Evolutionary conservation across 2,329 filamentous ascomycete genomes (phyloP), one percentile per base, ranked within the genome.

Genomic region (Fusarium setosum): DNA sequence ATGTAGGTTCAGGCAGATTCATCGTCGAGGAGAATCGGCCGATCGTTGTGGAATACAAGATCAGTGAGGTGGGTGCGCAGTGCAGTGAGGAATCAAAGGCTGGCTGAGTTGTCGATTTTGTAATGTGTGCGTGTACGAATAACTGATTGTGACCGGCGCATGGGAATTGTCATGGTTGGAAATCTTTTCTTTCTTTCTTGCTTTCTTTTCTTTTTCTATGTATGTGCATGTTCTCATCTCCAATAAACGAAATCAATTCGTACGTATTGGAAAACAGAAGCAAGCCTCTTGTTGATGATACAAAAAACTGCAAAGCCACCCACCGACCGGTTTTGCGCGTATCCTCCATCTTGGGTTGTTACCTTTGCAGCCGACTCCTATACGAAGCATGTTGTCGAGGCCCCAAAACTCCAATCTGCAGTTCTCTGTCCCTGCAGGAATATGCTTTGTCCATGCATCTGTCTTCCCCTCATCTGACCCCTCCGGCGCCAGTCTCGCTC

Each of bases 1-100:
- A 75, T 61, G 79, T 81, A 38, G 79, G 73, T 2, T 79, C 77
- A 15, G 80, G 80, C 20, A 73, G 79, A 18, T 82, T 82, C 63
- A 71, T 80, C 29, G 65, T 81, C 29, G 74, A 76, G 38, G 59
- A 72, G 38, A 73, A 75, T 11, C 69, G 75, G 45, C 68, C 74
- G 23, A 63, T 75, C 17, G 65, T 77, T 24, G 79, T 82, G 18
- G 79, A 81, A 68, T 81, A 81, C 66, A 80, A 80, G 63, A 79
- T 81, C 62, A 81, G 78, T 54, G 74, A 81, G 57, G 77, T 81
- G 15, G 72, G 66, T 12, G 71, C 73, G 7, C 61, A 61, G 15
- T 74, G 71, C 34, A 63, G 61, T 8, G 62, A 61, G 34, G 48
- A 56, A 21, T 21, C 45, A 20, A 48, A 47, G 38, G 31, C 20